Evolutionary conservation across 129 eudicot genomes (phyloP).

Genomic region (Solidago caesia): DNA sequence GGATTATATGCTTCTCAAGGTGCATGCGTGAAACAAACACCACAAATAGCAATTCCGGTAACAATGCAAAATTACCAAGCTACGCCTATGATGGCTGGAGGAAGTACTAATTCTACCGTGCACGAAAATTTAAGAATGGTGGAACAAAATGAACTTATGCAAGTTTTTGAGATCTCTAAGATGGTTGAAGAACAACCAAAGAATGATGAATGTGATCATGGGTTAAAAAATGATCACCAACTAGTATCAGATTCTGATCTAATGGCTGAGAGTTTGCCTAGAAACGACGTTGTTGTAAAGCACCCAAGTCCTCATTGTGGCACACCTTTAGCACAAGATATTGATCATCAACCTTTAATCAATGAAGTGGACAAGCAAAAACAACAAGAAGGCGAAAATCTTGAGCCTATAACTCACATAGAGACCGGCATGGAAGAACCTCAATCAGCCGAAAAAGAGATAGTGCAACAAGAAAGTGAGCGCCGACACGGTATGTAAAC

Average conservation of each 20-base stretch:
- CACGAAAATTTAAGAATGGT: slow-evolving; percentile 51
- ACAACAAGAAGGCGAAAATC: slow-evolving; percentile 5
- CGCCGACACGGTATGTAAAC: slow-evolving; percentile 22
- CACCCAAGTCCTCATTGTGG: slow-evolving; percentile 8
- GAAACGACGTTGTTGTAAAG: slow-evolving; percentile 9
- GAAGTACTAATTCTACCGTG: slow-evolving; percentile 23
- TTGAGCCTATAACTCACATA: slow-evolving; percentile 14
- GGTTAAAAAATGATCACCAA: slow-evolving; percentile 8
- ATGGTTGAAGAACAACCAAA: slow-evolving; percentile 28
- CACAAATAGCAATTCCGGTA: slow-evolving; percentile 7
- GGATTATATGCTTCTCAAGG: slow-evolving; percentile 23
- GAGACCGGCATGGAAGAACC: slow-evolving; percentile 26
- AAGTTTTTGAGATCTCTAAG: slow-evolving; percentile 51
- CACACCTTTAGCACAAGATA: slow-evolving; percentile 28
- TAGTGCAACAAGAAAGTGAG: slow-evolving; percentile 16
- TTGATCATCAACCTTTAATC: slow-evolving; percentile 4
- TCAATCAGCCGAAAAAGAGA: slow-evolving; percentile 11
- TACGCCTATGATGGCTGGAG: slow-evolving; percentile 32
- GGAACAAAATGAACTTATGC: slow-evolving; percentile 67
- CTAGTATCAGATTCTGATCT: slow-evolving; percentile 29
- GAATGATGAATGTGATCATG: slow-evolving; percentile 19
- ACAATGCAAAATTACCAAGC: slow-evolving; percentile 30
- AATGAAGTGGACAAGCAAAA: slow-evolving; percentile 12
- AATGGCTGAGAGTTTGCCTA: slow-evolving; percentile 24
- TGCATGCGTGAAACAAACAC: slow-evolving; percentile 26